These are phyloP conservation scores for Durusdinium trenchii DNA, from an alignment of 73 alveolate genomes.

Conservation along the genomic window DNA sequence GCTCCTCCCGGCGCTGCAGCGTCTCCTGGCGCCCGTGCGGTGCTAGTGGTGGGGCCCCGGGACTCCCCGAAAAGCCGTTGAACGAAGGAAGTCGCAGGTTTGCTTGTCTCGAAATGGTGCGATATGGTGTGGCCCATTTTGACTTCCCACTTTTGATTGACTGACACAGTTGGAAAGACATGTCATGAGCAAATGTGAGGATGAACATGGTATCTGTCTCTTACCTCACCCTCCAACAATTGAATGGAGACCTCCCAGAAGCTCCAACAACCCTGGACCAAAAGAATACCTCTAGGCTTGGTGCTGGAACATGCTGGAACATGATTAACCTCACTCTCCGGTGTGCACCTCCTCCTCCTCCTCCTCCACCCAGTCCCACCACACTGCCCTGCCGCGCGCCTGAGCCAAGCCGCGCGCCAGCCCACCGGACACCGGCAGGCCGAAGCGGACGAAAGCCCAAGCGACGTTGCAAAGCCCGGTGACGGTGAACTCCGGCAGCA, in stretches of 20 bases:
- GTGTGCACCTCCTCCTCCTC: not conserved
- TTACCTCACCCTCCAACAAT: not conserved
- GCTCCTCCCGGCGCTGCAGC: not conserved
- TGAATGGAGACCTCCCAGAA: not conserved
- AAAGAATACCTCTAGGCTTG: too few species aligned
- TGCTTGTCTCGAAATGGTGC: not conserved
- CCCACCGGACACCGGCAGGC: slow-evolving; percentile 51
- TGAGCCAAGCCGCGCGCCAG: slow-evolving; percentile 63
- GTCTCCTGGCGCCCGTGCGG: slow-evolving; percentile 2
- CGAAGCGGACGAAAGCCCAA: slow-evolving; percentile 91
- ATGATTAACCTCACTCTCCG: not conserved
- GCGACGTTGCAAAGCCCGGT: slow-evolving; percentile 89
- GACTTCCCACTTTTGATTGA: not conserved
- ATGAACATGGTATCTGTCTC: not conserved
- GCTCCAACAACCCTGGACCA: too few species aligned
- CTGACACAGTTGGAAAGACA: not conserved
- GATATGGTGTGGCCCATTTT: not conserved
- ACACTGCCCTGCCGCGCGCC: not conserved
- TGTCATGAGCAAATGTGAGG: not conserved
- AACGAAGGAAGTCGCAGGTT: not conserved
- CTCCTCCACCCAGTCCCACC: not conserved
- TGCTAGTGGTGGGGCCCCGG: not conserved
- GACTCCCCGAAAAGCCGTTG: too few species aligned
- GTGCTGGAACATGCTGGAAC: not conserved
- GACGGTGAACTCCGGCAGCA: slow-evolving; percentile 52